phyloP scores from a whole-genome alignment of 2,329 filamentous ascomycete species.

The Cytospora piceicola region DNA sequence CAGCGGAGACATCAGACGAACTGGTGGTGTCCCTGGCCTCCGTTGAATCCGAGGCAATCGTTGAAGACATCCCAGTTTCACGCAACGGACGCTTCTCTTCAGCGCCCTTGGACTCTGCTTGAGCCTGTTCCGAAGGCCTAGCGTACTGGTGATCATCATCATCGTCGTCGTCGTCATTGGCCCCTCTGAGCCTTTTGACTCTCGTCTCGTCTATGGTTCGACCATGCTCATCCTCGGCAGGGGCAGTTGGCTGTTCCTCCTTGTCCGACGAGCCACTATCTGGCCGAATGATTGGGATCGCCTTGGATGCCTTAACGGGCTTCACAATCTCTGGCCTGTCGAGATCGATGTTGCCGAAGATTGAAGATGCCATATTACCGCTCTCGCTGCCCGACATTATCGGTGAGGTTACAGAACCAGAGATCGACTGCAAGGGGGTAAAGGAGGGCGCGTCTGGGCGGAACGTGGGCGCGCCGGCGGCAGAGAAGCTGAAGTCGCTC shows the following conservation, averaged over 20 bases:
- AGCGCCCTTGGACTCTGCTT: slow-evolving; percentile 33
- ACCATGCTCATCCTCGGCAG: slow-evolving; percentile 60
- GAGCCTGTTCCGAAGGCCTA: slow-evolving; percentile 45
- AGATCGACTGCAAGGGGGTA: slow-evolving; percentile 61
- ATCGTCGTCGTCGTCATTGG: slow-evolving; percentile 68
- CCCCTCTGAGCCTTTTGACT: slow-evolving; percentile 74
- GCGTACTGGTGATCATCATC: slow-evolving; percentile 80
- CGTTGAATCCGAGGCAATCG: slow-evolving; percentile 55
- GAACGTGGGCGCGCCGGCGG: slow-evolving; percentile 65
- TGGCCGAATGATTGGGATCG: slow-evolving; percentile 77
- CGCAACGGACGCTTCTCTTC: slow-evolving; percentile 39
- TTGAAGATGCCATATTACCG: slow-evolving; percentile 50
- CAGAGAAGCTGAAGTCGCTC: slow-evolving; percentile 69
- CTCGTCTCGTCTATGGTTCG: slow-evolving; percentile 69
- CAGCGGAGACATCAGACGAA: slow-evolving; percentile 56
- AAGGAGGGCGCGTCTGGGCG: slow-evolving; percentile 78
- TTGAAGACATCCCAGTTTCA: slow-evolving; percentile 60
- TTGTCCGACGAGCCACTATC: slow-evolving; percentile 49
- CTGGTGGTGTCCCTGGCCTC: slow-evolving; percentile 59
- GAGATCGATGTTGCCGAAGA: slow-evolving; percentile 72
- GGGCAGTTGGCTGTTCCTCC: slow-evolving; percentile 34
- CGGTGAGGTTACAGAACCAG: slow-evolving; percentile 53
- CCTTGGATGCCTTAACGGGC: slow-evolving; percentile 75
- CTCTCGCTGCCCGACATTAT: slow-evolving; percentile 50
- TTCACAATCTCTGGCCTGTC: slow-evolving; percentile 65